phyloP scores from a whole-genome alignment of 129 eudicot species.

The Pulicaria dysenterica region DNA sequence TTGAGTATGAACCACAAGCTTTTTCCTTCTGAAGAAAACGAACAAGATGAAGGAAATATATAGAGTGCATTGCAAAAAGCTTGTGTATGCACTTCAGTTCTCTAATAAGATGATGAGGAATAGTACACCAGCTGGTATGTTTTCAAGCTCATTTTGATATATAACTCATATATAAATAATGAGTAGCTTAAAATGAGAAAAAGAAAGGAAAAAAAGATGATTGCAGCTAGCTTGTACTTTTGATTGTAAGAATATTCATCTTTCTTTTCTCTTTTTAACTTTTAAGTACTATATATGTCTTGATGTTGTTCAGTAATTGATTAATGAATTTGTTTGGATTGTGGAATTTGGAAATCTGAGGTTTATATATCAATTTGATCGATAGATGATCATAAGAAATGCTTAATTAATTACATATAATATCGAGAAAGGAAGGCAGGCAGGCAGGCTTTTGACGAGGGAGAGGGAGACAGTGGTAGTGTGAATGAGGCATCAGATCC shows the following conservation, averaged over 20 bases:
- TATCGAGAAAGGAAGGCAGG: too few relatives aligned
- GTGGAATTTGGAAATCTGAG: too few relatives aligned
- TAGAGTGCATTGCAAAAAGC: constrained; percentile 6
- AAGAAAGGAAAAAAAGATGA: background rate
- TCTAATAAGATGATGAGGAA: constrained; percentile 9
- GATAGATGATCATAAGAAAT: too few relatives aligned
- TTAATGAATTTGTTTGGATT: too few relatives aligned
- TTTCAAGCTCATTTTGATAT: constrained; percentile 16
- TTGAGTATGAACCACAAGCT: constrained; percentile 47
- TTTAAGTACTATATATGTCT: background rate
- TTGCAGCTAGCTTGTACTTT: constrained; percentile 29
- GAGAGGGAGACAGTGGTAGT: too few relatives aligned
- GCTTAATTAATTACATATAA: too few relatives aligned
- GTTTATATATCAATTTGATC: too few relatives aligned
- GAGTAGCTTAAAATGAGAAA: background rate
- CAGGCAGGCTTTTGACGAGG: too few relatives aligned
- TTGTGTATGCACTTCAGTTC: constrained; percentile 8
- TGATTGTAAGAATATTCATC: constrained; percentile 16
- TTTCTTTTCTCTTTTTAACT: background rate
- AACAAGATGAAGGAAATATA: constrained; percentile 37
- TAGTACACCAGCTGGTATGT: background rate
- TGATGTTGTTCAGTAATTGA: too few relatives aligned
- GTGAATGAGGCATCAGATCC: too few relatives aligned
- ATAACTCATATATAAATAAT: background rate
- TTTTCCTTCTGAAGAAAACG: constrained; percentile 40